These are phyloP conservation scores for Pseudocercospora ulei DNA, from an alignment of 2,329 filamentous ascomycete genomes.

Conservation along the genomic window DNA sequence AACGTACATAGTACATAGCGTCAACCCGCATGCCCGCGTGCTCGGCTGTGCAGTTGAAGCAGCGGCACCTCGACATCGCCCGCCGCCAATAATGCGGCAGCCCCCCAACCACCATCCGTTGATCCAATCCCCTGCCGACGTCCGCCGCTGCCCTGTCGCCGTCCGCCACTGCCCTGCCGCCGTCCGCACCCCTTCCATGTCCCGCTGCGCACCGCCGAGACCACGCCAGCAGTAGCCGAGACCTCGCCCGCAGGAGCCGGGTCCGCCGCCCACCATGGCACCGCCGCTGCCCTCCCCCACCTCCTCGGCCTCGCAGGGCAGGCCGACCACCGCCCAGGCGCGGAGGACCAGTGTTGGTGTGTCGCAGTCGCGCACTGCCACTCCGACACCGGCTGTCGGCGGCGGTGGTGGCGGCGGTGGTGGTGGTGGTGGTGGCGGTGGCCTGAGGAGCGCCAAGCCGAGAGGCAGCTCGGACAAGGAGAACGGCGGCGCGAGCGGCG, in stretches of 20 bases:
- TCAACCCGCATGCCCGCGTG: no score
- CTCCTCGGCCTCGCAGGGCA: slow-evolving; percentile 10
- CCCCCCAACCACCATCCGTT: no score
- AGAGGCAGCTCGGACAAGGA: slow-evolving; percentile 28
- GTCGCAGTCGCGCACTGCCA: slow-evolving; percentile 18
- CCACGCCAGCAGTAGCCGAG: background rate
- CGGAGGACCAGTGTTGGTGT: slow-evolving; percentile 12
- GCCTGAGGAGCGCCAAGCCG: slow-evolving; percentile 20
- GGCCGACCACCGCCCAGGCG: slow-evolving; percentile 12
- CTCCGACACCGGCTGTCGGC: slow-evolving; percentile 18
- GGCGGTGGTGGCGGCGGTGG: no score
- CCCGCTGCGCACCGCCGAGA: slow-evolving; percentile 2
- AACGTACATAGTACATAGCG: no score
- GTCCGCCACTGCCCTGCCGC: background rate
- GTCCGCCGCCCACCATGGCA: slow-evolving; percentile 10
- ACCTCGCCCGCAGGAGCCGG: slow-evolving; percentile 8
- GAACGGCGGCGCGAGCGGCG: slow-evolving; percentile 15
- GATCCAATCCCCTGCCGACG: no score
- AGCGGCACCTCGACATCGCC: no score
- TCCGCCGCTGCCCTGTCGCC: no score
- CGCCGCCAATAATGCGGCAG: no score
- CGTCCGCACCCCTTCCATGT: slow-evolving; percentile 10
- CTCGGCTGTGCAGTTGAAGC: no score
- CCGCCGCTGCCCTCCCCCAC: slow-evolving; percentile 13
- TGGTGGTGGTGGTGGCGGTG: slow-evolving; percentile 16